Percentiles rank a stretch among this genome's conserved stretches.
phyloP scores from a whole-genome alignment of 116 monocot species.

The Trichopus zeylanicus region DNA sequence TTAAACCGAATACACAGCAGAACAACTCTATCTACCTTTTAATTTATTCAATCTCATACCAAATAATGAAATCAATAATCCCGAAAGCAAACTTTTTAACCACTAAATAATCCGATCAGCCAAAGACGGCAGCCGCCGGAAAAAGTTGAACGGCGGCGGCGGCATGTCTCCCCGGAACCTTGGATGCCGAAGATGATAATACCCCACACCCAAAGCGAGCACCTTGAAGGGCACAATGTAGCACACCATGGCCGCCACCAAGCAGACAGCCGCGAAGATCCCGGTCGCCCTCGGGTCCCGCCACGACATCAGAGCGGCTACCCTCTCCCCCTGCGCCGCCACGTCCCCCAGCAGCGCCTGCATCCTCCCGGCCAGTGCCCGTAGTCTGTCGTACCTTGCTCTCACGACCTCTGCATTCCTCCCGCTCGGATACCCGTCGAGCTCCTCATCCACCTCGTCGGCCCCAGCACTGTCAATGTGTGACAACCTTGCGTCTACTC shows the following conservation, averaged over 20 bases:
- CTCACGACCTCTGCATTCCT: constrained; percentile 44
- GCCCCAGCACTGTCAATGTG: constrained; percentile 48
- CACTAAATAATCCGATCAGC: constrained; percentile 42
- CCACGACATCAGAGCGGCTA: constrained; percentile 72
- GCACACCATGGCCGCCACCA: constrained; percentile 40
- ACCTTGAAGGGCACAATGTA: constrained; percentile 66
- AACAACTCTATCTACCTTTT: too few relatives aligned
- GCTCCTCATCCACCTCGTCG: constrained; percentile 88
- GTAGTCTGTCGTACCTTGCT: constrained; percentile 60
- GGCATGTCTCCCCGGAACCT: constrained; percentile 88
- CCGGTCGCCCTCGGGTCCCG: constrained; percentile 74
- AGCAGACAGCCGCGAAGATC: constrained; percentile 50
- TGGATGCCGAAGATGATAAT: constrained; percentile 76
- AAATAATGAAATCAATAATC: too few relatives aligned
- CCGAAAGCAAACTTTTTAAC: too few relatives aligned
- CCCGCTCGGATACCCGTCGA: constrained; percentile 54
- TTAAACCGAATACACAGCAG: too few relatives aligned
- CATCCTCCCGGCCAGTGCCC: constrained; percentile 60
- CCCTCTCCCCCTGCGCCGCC: constrained; percentile 77
- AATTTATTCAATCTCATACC: too few relatives aligned
- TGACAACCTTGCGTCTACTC: constrained; percentile 64
- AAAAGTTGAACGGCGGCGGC: constrained; percentile 58
- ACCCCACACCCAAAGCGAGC: constrained; percentile 30
- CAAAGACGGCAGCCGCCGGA: constrained; percentile 70
- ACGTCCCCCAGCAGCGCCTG: constrained; percentile 80